Evolutionary conservation across 2,329 filamentous ascomycete genomes (phyloP).

Genomic region (Penicillium sp.): DNA sequence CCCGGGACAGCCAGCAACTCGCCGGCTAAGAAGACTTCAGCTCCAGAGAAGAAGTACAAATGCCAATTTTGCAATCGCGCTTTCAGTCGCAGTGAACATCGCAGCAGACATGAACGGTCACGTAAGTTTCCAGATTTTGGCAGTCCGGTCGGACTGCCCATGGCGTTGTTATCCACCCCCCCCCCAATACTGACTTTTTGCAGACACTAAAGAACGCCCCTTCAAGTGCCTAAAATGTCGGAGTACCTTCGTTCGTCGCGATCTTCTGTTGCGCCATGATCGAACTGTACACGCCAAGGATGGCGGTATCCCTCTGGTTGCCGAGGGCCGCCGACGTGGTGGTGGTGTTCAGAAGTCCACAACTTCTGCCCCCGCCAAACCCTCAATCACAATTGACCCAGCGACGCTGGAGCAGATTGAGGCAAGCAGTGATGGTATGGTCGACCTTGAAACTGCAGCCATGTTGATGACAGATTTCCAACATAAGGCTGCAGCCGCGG

Average conservation of each 20-base stretch:
- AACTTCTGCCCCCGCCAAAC: conserved; percentile 65
- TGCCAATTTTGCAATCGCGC: conserved; percentile 98
- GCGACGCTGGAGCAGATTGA: conserved; percentile 90
- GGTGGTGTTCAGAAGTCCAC: conserved; percentile 41
- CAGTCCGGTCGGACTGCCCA: not conserved
- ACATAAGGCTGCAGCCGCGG: conserved; percentile 81
- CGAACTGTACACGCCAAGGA: conserved; percentile 98
- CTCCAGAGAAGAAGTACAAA: conserved; percentile 98
- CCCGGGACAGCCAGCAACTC: conserved; percentile 67
- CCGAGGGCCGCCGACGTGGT: conserved; percentile 77
- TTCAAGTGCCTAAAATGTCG: conserved; percentile 99
- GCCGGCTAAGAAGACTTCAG: conserved; percentile 77
- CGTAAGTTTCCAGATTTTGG: conserved; percentile 67
- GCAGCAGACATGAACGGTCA: conserved; percentile 93
- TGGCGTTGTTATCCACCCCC: not conserved
- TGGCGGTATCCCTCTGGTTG: conserved; percentile 88
- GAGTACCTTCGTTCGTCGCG: conserved; percentile 96
- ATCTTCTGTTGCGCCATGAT: conserved; percentile 93
- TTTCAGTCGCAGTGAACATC: conserved; percentile 95
- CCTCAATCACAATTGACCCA: conserved; percentile 77
- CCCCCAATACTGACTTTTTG: conserved; percentile 3
- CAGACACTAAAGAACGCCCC: conserved; percentile 97
- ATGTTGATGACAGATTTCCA: conserved; percentile 99
- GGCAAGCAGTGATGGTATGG: conserved; percentile 82
- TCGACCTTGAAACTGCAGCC: conserved; percentile 94